Evolutionary conservation across 306 rosid species (phyloP).

Genomic region (Fagus crenata): DNA sequence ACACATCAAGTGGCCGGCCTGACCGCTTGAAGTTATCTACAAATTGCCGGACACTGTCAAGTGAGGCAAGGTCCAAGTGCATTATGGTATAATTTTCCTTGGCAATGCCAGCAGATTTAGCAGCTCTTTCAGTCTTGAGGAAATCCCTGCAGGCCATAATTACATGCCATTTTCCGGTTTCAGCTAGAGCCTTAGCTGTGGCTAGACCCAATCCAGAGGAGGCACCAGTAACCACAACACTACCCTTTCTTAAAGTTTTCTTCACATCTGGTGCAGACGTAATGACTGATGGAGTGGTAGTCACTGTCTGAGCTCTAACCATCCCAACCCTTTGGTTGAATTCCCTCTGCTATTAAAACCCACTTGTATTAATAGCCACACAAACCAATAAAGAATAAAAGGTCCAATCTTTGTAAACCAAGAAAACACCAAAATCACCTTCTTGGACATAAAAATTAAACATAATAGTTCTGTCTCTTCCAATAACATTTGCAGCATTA

Average conservation of each 20-base stretch:
- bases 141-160: constrained; percentile 99
- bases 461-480: no score
- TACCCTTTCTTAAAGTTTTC: constrained; percentile 88
- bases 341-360: constrained; percentile 46
- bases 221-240: constrained; percentile 87
- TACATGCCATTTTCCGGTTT: constrained; percentile 94
- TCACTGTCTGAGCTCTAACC: constrained; percentile 66
- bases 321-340: constrained; percentile 44
- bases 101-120: constrained; percentile 78
- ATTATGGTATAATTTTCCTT: constrained; percentile 83
- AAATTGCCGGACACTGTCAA: constrained; percentile 89
- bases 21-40: constrained; percentile 73
- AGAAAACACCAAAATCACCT: not conserved
- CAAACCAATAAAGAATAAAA: not conserved
- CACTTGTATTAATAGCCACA: not conserved
- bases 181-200: constrained; percentile 93
- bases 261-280: constrained; percentile 67
- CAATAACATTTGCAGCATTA: not conserved
- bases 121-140: constrained; percentile 96
- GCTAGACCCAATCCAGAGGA: constrained; percentile 95
- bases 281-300: constrained; percentile 65
- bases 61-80: constrained; percentile 95
- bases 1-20: constrained; percentile 68
- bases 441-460: not conserved
- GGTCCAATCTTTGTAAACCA: not conserved